These are phyloP conservation scores for Colletotrichum sojae DNA, from an alignment of 2,329 filamentous ascomycete genomes.

Conservation along the genomic window DNA sequence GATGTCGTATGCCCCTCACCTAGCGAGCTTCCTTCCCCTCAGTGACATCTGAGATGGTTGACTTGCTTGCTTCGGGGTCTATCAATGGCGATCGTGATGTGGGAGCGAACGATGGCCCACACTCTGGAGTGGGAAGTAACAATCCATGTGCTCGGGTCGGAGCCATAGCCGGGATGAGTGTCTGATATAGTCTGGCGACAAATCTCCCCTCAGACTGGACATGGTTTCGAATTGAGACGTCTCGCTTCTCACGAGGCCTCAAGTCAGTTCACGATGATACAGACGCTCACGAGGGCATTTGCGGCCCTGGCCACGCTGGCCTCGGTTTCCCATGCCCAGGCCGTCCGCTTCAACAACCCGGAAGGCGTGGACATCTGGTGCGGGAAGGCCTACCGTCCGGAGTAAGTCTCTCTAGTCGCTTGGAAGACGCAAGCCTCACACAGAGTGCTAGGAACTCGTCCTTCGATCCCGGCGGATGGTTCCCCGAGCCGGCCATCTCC, in stretches of 20 bases:
- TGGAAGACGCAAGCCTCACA: neutral
- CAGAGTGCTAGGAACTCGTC: slow-evolving; percentile 50
- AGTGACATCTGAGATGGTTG: neutral
- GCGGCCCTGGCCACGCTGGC: neutral
- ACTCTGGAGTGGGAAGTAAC: slow-evolving; percentile 4
- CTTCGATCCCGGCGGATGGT: slow-evolving; percentile 62
- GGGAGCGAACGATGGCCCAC: neutral
- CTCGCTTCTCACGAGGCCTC: neutral
- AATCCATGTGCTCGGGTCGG: slow-evolving; percentile 1
- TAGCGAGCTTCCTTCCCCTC: neutral
- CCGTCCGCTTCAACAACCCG: slow-evolving; percentile 34
- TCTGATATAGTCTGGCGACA: neutral
- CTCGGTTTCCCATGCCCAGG: slow-evolving; percentile 2
- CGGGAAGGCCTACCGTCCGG: slow-evolving; percentile 34
- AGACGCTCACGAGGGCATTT: neutral
- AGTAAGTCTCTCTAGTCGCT: slow-evolving; percentile 2
- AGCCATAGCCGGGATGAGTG: neutral
- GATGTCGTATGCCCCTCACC: slow-evolving; percentile 4
- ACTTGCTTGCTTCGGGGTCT: neutral
- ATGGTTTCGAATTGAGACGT: no score
- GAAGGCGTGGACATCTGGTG: slow-evolving; percentile 38
- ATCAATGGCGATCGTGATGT: neutral
- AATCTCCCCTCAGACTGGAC: neutral
- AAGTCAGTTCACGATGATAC: neutral
- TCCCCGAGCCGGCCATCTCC: slow-evolving; percentile 51